Conservation (phyloP, 371 early-diverging fungal genomes). For the Batrachochytrium dendrobatidis region DNA sequence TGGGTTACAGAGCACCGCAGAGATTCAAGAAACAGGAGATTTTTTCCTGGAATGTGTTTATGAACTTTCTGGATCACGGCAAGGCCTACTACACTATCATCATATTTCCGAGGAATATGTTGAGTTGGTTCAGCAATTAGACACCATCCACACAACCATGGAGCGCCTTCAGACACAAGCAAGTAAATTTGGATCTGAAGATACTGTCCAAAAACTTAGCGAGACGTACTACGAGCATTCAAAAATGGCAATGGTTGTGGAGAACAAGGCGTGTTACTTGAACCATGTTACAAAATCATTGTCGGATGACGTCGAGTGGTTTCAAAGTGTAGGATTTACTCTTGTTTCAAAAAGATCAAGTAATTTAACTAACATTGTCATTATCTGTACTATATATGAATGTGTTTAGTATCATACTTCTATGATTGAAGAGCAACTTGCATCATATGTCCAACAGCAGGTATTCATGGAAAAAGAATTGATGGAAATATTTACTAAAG, state of each 20-base stretch:
- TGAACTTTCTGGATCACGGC: neutral
- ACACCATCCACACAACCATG: neutral
- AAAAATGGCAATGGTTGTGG: neutral
- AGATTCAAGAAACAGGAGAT: neutral
- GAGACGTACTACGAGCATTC: conserved; percentile 1
- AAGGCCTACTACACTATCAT: neutral
- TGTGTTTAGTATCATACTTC: too few relatives aligned
- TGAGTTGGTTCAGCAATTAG: neutral
- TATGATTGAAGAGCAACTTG: too few relatives aligned
- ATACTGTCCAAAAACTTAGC: neutral
- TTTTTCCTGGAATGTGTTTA: neutral
- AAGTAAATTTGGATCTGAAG: neutral
- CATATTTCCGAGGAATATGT: neutral
- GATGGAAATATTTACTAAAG: too few relatives aligned
- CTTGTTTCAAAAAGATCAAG: too few relatives aligned
- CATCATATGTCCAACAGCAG: too few relatives aligned
- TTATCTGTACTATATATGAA: too few relatives aligned
- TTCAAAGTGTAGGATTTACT: neutral
- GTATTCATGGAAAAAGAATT: too few relatives aligned
- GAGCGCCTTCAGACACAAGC: neutral
- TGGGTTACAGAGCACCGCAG: neutral
- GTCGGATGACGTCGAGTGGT: neutral
- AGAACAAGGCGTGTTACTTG: neutral
- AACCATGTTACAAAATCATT: neutral
- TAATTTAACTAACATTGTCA: too few relatives aligned